Conservation (phyloP, 2,329 filamentous ascomycete genomes). For the Eutypa lata region DNA sequence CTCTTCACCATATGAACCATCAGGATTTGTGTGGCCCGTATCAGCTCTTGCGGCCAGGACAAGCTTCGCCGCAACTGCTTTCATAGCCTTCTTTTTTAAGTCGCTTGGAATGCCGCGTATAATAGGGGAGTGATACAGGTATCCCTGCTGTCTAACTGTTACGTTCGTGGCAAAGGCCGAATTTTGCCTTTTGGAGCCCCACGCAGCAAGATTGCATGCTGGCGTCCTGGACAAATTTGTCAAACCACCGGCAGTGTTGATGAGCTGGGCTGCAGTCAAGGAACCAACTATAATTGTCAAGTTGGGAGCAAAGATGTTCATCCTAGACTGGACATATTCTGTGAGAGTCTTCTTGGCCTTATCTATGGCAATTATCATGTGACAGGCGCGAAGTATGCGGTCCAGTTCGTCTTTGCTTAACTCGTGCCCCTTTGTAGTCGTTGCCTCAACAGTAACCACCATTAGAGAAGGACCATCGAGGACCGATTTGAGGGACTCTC, state of each 20-base stretch:
- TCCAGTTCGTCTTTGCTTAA: conserved; percentile 74
- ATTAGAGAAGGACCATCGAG: conserved; percentile 88
- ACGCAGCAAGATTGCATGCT: conserved; percentile 85
- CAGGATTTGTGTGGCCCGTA: conserved; percentile 73
- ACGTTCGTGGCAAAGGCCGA: conserved; percentile 86
- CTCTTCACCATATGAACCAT: conserved; percentile 79
- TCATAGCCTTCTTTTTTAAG: conserved; percentile 88
- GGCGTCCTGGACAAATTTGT: conserved; percentile 88
- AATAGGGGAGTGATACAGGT: conserved; percentile 87
- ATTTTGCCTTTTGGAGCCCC: conserved; percentile 84
- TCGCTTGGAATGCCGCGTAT: conserved; percentile 82
- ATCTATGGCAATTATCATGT: conserved; percentile 85
- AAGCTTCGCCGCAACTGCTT: conserved; percentile 89
- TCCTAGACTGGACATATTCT: conserved; percentile 93
- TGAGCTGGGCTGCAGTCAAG: conserved; percentile 89
- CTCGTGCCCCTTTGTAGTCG: conserved; percentile 77
- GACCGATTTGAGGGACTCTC: conserved; percentile 71
- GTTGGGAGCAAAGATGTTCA: conserved; percentile 95
- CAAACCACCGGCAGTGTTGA: conserved; percentile 88
- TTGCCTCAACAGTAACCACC: conserved; percentile 94
- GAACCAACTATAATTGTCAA: conserved; percentile 87
- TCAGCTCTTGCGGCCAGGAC: conserved; percentile 92
- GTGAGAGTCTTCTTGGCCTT: conserved; percentile 82
- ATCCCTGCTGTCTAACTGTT: conserved; percentile 86
- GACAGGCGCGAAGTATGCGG: conserved; percentile 72